Evolutionary conservation across 2,329 filamentous ascomycete genomes (phyloP), one percentile per base, ranked within the genome.

Genomic region (Beauveria sp.): DNA sequence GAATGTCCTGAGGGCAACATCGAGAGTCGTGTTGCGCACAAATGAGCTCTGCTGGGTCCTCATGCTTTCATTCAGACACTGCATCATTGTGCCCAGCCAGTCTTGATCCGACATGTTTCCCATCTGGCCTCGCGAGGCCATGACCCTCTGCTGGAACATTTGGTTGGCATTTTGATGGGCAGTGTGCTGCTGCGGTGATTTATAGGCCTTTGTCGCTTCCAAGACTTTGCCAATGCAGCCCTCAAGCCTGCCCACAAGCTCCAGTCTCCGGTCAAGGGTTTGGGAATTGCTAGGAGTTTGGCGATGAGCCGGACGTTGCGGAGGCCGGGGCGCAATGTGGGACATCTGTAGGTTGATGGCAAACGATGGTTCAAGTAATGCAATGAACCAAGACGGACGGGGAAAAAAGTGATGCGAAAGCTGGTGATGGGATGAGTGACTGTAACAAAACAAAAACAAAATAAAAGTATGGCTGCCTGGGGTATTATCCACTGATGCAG

Each of bases 21-120:
- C 54, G 5, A 62, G 54, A 6, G 46, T 31, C 5, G 49, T 52
- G 40, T 62, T 59, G 48, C 54, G 53, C 2, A 48, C 53, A 49
- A 59, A 53, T 1, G 48, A 55, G 43, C 31, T 49, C 45, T 55
- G 59, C 43, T 55, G 51, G 0, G 59, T 31, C 22, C 24, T 40
- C 59, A 43, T 61, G 51, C 59, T 61, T 16, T 61, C 59, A 14
- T 61, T 55, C 16, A 61, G 14, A 34, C 59, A 61, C 18, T 61
- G 34, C 59, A 55, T 54, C 59, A 61, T 55, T 5, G 51, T 55
- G 6, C 51, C 59, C 7, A 55, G 10, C 51, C 51, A 61, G 31
- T 61, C 59, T 5, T 61, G 51, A 3, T 50, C 31, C 20, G 59
- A 49, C 51, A 55, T 50, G 51, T n/a, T 14, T 2, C 51, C 50